Conservation (phyloP, 2,329 filamentous ascomycete genomes). For the Shiraia bambusicola region DNA sequence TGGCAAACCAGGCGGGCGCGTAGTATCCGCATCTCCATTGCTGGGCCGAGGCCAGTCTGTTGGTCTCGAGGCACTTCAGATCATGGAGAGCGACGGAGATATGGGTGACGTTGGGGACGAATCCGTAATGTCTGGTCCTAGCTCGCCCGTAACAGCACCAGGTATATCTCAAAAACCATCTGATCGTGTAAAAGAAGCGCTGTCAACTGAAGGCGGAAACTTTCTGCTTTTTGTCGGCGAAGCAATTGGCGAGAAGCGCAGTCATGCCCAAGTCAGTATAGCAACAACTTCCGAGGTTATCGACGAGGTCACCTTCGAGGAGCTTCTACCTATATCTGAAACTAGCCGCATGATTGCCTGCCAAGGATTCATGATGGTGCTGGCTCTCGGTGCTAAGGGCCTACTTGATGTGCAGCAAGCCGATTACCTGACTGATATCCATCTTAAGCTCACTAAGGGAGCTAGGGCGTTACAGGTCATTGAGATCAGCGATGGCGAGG, state of each 20-base stretch:
- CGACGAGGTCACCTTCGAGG: slow-evolving; percentile 63
- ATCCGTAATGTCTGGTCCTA: slow-evolving; percentile 16
- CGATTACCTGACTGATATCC: slow-evolving; percentile 46
- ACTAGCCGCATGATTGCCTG: slow-evolving; percentile 65
- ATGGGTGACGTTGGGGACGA: slow-evolving; percentile 24
- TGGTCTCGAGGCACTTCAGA: slow-evolving; percentile 30
- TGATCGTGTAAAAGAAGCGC: slow-evolving; percentile 52
- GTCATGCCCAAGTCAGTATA: slow-evolving; percentile 9
- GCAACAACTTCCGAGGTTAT: slow-evolving; percentile 33
- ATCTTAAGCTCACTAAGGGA: slow-evolving; percentile 26
- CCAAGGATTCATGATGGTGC: slow-evolving; percentile 46
- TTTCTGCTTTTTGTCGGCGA: slow-evolving; percentile 62
- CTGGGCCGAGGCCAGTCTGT: slow-evolving; percentile 50
- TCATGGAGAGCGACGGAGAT: slow-evolving; percentile 35
- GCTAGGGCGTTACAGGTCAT: slow-evolving; percentile 18
- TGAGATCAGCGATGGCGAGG: slow-evolving; percentile 11
- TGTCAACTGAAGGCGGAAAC: slow-evolving; percentile 62
- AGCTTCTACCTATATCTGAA: slow-evolving; percentile 62
- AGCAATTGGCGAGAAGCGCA: slow-evolving; percentile 45
- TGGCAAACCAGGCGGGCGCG: slow-evolving; percentile 49
- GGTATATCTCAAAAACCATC: slow-evolving; percentile 8
- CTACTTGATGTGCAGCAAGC: slow-evolving; percentile 64
- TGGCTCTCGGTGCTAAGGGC: slow-evolving; percentile 57
- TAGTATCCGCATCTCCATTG: slow-evolving; percentile 63
- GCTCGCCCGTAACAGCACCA: slow-evolving; percentile 19